Evolutionary conservation across 805 yeast species (phyloP), one percentile per base, ranked within the genome.

Genomic region (Teunomyces funiuensis): DNA sequence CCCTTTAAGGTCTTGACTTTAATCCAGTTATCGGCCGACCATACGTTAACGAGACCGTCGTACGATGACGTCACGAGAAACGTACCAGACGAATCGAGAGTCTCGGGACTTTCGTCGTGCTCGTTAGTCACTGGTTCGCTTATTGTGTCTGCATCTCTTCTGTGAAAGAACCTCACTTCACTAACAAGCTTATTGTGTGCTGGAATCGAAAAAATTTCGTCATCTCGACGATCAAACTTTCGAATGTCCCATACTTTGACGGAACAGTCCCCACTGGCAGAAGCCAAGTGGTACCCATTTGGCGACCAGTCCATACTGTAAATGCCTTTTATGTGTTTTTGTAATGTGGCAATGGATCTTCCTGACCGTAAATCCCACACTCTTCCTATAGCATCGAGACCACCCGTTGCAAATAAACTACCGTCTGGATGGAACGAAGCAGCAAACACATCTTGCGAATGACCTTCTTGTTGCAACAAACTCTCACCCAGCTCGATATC

Each of bases 311-410:
- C 88, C 33, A 83, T 56, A 1, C 82, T 66, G 58, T 86, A 80
- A 0, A 91, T 77, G 0, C 87, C 88, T 44, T 80, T 76, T 5
- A 78, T 74, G 60, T 93, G 98, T 1, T 86, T 86, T 20, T 72
- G 68, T 3, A 88, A 60, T 7, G 71, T 61, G 57, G 77, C 69
- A 2, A 86, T 72, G 0, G 79, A 69, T 41, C 77, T 71, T 3
- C 97, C 98, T 0, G 84, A 71, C 39, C 99, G 66, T 28, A 91
- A 59, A 63, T 91, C 99, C 97, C 97, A 91, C 2, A 90, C 57
- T 33, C 83, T 67, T 0, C 80, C 82, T 14, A 80, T 62, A 0
- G 83, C 85, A 60, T 91, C 97, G 5, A 82, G 63, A 0, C 97
- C 96, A 3, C 83, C 93, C 9, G 88, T 78, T 0, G 85, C 83